Evolutionary conservation across 2,329 filamentous ascomycete species (phyloP), one percentile per base, ranked within the genome.

Genomic region (Fusarium sulawesiense): DNA sequence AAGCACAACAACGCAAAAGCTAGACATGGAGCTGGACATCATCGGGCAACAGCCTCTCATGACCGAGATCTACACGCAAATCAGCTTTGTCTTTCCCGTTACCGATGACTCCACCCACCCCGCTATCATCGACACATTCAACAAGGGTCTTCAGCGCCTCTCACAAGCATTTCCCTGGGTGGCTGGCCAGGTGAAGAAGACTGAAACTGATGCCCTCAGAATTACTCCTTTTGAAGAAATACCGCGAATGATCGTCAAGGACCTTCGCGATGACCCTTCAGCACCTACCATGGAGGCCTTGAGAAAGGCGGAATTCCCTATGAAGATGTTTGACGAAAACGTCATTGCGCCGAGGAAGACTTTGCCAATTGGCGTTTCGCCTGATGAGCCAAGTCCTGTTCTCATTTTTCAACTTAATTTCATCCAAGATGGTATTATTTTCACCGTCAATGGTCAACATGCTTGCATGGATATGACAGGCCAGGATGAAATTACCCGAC

Each of bases 391-490:
- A 4, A 54, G 66, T 7, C 81, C 81, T 6, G 85, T 87, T 1
- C 74, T 88, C 44, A 64, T 83, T 1, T 63, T 86, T 3, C 86
- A 87, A 66, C 79, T 80, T 3, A 87, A 80, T 49, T 82, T 86
- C 56, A 81, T 88, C 40, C 55, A 67, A 2, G 84, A 82, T 6
- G 86, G 86, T 0, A 68, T 89, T 0, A 64, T 89, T 2, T 78
- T 89, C 11, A 85, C 82, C 4, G 77, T 87, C 25, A 79, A 80
- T 29, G 80, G 78, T 10, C 81, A 86, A 25, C 87, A 89, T 66
- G 79, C 80, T 8, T 74, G 78, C 1, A 84, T 87, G 80, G 87
- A 89, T 57, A 83, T 85, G 76, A 80, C 79, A 2, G 86, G 85
- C 3, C 81, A 85, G 66, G 83, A 77, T 4, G 78, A 82, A 23